phyloP scores from a whole-genome alignment of 169 alveolate species.

The Cardiosporidium cionae region DNA sequence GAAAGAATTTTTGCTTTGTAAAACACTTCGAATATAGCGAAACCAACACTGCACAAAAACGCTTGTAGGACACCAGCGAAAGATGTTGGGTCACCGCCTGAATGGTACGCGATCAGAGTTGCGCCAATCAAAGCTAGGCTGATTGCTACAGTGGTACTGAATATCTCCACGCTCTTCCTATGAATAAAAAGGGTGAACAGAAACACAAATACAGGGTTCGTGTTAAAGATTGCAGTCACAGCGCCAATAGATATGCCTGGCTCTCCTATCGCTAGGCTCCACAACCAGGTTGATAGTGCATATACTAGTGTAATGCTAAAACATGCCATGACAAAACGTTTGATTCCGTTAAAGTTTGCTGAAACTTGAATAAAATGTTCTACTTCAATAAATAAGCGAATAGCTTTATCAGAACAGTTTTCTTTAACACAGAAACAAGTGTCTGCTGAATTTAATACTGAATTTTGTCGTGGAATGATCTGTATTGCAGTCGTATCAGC shows the following conservation, averaged over 20 bases:
- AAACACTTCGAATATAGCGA: slow-evolving; percentile 22
- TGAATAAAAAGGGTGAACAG: not conserved
- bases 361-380: too few species aligned
- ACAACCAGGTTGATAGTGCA: slow-evolving; percentile 15
- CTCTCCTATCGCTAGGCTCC: slow-evolving; percentile 20
- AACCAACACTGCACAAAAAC: not conserved
- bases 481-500: too few species aligned
- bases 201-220: slow-evolving; percentile 16
- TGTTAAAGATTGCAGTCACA: slow-evolving; percentile 25
- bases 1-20: slow-evolving; percentile 7
- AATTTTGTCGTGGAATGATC: too few species aligned
- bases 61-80: slow-evolving; percentile 4
- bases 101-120: slow-evolving; percentile 14
- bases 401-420: too few species aligned
- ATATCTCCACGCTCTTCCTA: not conserved
- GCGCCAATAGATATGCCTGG: slow-evolving; percentile 21
- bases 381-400: too few species aligned
- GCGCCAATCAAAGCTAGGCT: slow-evolving; percentile 16
- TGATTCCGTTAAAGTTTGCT: too few species aligned
- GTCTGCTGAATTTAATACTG: too few species aligned
- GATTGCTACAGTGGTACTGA: slow-evolving; percentile 3
- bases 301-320: not conserved
- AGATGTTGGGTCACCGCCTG: slow-evolving; percentile 25
- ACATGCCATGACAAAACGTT: slow-evolving; percentile 5
- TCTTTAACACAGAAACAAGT: too few species aligned